These are phyloP conservation scores for Camellia oleifera DNA, from an alignment of 179 eudicot genomes.

Conservation along the genomic window DNA sequence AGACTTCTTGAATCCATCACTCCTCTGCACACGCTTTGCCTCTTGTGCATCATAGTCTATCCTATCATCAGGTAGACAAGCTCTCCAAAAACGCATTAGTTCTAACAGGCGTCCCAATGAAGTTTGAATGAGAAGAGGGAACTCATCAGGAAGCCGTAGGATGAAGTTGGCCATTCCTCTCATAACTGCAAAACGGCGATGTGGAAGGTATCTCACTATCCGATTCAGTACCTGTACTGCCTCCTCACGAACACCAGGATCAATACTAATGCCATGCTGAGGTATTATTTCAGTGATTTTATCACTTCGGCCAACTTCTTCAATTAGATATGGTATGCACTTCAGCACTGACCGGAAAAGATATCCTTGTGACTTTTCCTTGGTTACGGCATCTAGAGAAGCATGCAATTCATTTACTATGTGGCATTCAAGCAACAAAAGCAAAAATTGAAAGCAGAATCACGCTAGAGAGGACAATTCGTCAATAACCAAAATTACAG, in stretches of 20 bases:
- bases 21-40: slow-evolving; percentile 55
- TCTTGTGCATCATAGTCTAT: slow-evolving; percentile 62
- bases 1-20: slow-evolving; percentile 66
- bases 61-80: slow-evolving; percentile 79
- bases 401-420: slow-evolving; percentile 10
- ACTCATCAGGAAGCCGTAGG: slow-evolving; percentile 91
- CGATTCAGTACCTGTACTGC: slow-evolving; percentile 97
- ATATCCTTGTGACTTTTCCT: slow-evolving; percentile 94
- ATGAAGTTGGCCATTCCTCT: slow-evolving; percentile 97
- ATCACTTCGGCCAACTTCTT: slow-evolving; percentile 99
- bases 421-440: neutral
- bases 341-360: slow-evolving; percentile 94
- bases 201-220: slow-evolving; percentile 89
- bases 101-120: slow-evolving; percentile 90
- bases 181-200: slow-evolving; percentile 98
- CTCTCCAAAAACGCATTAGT: slow-evolving; percentile 94
- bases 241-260: slow-evolving; percentile 99
- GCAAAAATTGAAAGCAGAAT: neutral
- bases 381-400: slow-evolving; percentile 80
- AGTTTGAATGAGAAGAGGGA: slow-evolving; percentile 97
- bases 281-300: slow-evolving; percentile 97
- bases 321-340: slow-evolving; percentile 96
- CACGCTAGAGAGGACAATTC: neutral
- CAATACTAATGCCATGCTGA: slow-evolving; percentile 98
- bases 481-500: neutral